These are phyloP conservation scores for Apium graveolens DNA, from an alignment of 129 eudicot genomes.

Conservation along the genomic window DNA sequence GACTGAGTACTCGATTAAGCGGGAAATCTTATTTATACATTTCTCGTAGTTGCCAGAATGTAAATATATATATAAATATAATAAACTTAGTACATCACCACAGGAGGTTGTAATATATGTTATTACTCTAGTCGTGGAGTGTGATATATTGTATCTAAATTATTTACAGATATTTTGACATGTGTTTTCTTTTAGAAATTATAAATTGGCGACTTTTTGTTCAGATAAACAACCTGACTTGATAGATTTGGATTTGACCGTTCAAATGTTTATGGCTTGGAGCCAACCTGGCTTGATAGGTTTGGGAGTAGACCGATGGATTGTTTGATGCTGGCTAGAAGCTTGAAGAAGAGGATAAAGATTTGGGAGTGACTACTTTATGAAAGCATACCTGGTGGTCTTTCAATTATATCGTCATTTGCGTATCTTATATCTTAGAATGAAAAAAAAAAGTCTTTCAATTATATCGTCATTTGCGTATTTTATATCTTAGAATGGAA, in stretches of 20 bases:
- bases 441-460: too few relatives aligned
- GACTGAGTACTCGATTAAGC: constrained; percentile 26
- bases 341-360: not conserved
- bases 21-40: constrained; percentile 21
- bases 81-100: constrained; percentile 16
- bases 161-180: not conserved
- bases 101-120: constrained; percentile 24
- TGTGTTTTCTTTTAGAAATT: constrained; percentile 1
- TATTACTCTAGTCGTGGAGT: constrained; percentile 12
- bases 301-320: not conserved
- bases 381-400: too few relatives aligned
- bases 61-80: constrained; percentile 32
- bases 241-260: not conserved
- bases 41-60: constrained; percentile 26
- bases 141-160: constrained; percentile 13
- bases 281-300: too few relatives aligned
- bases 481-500: too few relatives aligned
- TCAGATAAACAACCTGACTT: not conserved
- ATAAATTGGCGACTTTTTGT: not conserved
- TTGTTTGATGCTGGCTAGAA: not conserved
- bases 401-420: too few relatives aligned
- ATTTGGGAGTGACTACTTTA: not conserved
- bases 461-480: too few relatives aligned
- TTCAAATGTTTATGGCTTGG: too few relatives aligned
- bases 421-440: too few relatives aligned